Evolutionary conservation across 2,329 filamentous ascomycete species (phyloP).

Genomic region (Didymella pinodella): DNA sequence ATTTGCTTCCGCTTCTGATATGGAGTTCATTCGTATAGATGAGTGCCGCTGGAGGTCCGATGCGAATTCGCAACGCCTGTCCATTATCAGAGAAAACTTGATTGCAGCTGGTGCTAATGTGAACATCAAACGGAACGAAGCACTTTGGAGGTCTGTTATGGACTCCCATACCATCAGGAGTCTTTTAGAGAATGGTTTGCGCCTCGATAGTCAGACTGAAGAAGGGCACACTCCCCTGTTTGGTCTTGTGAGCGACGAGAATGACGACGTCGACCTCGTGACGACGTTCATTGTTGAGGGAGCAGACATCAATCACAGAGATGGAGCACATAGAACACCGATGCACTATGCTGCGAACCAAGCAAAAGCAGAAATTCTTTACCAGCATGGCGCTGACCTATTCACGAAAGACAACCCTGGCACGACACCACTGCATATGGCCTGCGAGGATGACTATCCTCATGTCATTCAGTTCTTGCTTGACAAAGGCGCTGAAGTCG

Average conservation of each 20-base stretch:
- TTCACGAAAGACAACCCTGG: background rate
- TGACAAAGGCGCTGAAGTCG: background rate
- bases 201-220: background rate
- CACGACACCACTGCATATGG: background rate
- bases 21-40: background rate
- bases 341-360: background rate
- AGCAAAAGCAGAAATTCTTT: background rate
- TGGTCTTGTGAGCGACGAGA: background rate
- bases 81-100: background rate
- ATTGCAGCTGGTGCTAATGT: background rate
- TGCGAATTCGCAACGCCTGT: background rate
- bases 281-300: background rate
- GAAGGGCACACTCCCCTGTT: background rate
- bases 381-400: background rate
- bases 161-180: background rate
- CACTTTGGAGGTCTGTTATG: background rate
- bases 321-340: background rate
- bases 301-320: background rate
- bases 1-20: background rate
- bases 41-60: background rate
- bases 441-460: background rate
- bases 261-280: background rate
- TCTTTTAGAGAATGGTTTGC: background rate
- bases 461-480: background rate
- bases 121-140: background rate